Evolutionary conservation across 352 stramenopile genomes (phyloP).

Genomic region (Globisporangium recalcitrans): DNA sequence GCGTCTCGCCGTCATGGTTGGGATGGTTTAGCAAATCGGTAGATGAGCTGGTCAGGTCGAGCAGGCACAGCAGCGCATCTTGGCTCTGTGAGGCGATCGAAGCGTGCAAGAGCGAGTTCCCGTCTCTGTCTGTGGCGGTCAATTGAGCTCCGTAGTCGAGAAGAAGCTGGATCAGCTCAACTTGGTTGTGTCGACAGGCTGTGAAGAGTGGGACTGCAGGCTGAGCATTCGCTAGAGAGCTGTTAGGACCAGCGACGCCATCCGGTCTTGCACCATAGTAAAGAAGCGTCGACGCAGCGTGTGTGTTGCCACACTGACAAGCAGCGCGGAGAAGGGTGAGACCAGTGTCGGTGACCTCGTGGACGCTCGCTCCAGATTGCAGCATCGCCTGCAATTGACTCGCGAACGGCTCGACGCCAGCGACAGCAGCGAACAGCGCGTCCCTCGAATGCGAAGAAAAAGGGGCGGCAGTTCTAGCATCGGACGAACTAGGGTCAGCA

Average conservation of each 20-base stretch:
- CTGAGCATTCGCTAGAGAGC: neutral
- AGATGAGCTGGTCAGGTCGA: slow-evolving; percentile 23
- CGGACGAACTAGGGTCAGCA: neutral
- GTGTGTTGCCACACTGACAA: slow-evolving; percentile 40
- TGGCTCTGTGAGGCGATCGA: slow-evolving; percentile 76
- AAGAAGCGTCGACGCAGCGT: slow-evolving; percentile 33
- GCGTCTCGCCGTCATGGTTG: slow-evolving; percentile 86
- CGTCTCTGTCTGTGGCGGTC: slow-evolving; percentile 66
- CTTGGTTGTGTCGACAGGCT: slow-evolving; percentile 37
- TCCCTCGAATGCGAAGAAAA: slow-evolving; percentile 11
- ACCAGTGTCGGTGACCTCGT: slow-evolving; percentile 27
- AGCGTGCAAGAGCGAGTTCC: slow-evolving; percentile 86
- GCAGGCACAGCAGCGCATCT: slow-evolving; percentile 66
- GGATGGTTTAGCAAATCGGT: slow-evolving; percentile 76
- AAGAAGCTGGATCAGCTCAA: slow-evolving; percentile 40
- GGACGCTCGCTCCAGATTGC: slow-evolving; percentile 27
- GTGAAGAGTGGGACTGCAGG: slow-evolving; percentile 31
- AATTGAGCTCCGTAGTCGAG: slow-evolving; percentile 51
- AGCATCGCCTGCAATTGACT: slow-evolving; percentile 34
- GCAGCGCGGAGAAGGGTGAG: slow-evolving; percentile 49
- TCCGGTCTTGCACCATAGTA: slow-evolving; percentile 46
- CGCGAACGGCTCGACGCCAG: slow-evolving; percentile 19
- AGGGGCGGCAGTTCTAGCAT: neutral
- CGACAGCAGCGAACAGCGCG: slow-evolving; percentile 25
- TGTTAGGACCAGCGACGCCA: neutral